Evolutionary conservation across 257 asterid species (phyloP), one percentile per base, ranked within the genome.

Genomic region (Solanum lycopersicoides): DNA sequence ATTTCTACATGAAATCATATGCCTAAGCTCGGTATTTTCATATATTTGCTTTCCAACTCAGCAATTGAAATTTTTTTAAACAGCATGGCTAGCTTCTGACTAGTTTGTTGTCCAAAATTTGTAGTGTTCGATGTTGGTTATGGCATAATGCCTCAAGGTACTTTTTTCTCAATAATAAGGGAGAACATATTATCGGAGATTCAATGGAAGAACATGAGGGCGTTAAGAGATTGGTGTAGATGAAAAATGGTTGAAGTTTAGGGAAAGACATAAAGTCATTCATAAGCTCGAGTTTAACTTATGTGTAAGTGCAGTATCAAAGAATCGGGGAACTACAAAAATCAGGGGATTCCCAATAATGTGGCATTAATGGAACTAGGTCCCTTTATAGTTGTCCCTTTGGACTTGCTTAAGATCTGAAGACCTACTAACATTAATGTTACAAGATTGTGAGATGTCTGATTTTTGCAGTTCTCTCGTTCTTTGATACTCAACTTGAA

Each of bases 181-280:
- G 60, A 53, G 23, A 53, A 15, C 60, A 53, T 53, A 53, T 53
- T 53, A 53, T 53, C 16, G 23, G 60, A 6, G 3, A 53, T 77
- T 37, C 91, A 82, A 84, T 92, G 87, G 89, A 91, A 88, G 53
- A 84, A 91, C 9, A 16, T 91, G 3, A 90, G 96, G 76, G 68
- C 23, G 10, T 95, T 96, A 3, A 92, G 88, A 87, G 98, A 95
- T 41, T 94, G 97, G 96, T 53, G 13, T 92, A 7, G 88, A 88
- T 66, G 32, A 88, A 15, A 86, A 88, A 88, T 94, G 98, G 88
- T 88, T 15, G 89, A 90, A 50, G 65, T 91, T 34, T 82, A 56
- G 69, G 66, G 87, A 8, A 92, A 7, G 93, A 94, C 53, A 90
- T 94, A 86, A 88, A 88, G 32, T 89, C 94, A 42, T 79, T 89